A percentile compares a stretch with the other conserved stretches of the same genome.
These are phyloP conservation scores for Exophiala oligosperma DNA, from an alignment of 2,329 filamentous ascomycete species.

Conservation along the genomic window DNA sequence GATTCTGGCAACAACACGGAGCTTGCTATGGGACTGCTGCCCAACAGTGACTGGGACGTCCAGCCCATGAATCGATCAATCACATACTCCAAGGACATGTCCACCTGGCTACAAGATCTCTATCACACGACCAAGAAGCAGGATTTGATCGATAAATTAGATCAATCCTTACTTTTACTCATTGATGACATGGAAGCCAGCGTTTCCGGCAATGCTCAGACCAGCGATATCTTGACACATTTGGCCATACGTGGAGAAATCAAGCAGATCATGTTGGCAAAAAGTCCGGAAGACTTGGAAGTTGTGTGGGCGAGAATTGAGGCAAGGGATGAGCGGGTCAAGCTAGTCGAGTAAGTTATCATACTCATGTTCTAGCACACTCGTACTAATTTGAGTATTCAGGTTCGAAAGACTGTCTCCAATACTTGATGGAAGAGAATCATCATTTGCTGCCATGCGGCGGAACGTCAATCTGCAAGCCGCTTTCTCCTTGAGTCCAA, in stretches of 20 bases:
- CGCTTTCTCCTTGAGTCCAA: conserved; percentile 60
- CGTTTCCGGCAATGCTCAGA: neutral
- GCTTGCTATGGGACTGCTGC: neutral
- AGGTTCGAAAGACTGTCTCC: conserved; percentile 67
- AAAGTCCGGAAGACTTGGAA: conserved; percentile 11
- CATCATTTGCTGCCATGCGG: conserved; percentile 76
- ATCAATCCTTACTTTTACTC: conserved; percentile 9
- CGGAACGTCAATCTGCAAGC: conserved; percentile 65
- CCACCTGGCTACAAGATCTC: conserved; percentile 12
- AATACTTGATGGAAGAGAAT: conserved; percentile 79
- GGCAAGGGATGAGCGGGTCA: conserved; percentile 10
- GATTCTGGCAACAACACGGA: neutral
- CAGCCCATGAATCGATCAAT: neutral
- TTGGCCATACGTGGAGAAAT: conserved; percentile 24
- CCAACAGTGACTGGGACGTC: conserved; percentile 9
- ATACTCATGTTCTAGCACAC: no score
- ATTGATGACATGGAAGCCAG: neutral
- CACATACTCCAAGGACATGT: neutral
- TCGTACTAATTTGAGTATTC: neutral
- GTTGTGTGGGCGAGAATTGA: conserved; percentile 11
- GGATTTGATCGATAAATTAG: conserved; percentile 7
- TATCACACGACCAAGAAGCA: conserved; percentile 12
- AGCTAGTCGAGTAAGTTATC: conserved; percentile 18
- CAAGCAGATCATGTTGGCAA: conserved; percentile 13
- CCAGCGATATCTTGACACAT: conserved; percentile 7